Evolutionary conservation across 2,329 filamentous ascomycete genomes (phyloP).

Genomic region (Cercospora berteroae): DNA sequence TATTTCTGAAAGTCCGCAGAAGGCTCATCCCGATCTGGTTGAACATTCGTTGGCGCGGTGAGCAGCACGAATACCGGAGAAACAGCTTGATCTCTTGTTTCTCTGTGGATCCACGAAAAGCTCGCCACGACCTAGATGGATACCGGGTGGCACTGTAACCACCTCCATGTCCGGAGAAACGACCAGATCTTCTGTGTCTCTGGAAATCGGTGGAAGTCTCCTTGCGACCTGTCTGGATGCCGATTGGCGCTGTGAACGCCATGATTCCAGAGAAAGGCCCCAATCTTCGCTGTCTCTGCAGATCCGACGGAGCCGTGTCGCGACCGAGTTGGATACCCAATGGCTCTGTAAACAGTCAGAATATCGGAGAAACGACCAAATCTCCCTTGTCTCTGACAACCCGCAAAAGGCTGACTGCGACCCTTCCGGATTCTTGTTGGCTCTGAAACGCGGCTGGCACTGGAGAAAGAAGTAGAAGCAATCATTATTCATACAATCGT

Average conservation of each 20-base stretch:
- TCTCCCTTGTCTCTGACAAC: background rate
- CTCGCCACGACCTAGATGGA: background rate
- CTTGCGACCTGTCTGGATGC: background rate
- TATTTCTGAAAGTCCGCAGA: background rate
- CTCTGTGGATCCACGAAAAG: background rate
- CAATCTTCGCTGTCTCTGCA: background rate
- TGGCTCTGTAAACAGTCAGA: background rate
- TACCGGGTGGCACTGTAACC: background rate
- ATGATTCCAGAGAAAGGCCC: background rate
- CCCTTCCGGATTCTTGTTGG: background rate
- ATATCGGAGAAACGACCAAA: background rate
- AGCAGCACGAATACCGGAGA: background rate
- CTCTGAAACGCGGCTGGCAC: background rate
- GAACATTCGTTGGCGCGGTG: background rate
- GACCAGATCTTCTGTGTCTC: background rate
- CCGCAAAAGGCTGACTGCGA: background rate
- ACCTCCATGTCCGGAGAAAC: background rate
- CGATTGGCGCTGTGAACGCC: background rate
- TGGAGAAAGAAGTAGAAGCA: background rate
- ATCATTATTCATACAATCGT: background rate
- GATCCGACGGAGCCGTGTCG: background rate
- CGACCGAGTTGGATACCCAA: background rate
- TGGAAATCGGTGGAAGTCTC: background rate
- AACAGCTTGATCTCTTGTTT: background rate
- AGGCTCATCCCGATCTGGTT: background rate